Conservation (phyloP, 2,329 filamentous ascomycete species). For the Ophidiomyces ophidiicola region DNA sequence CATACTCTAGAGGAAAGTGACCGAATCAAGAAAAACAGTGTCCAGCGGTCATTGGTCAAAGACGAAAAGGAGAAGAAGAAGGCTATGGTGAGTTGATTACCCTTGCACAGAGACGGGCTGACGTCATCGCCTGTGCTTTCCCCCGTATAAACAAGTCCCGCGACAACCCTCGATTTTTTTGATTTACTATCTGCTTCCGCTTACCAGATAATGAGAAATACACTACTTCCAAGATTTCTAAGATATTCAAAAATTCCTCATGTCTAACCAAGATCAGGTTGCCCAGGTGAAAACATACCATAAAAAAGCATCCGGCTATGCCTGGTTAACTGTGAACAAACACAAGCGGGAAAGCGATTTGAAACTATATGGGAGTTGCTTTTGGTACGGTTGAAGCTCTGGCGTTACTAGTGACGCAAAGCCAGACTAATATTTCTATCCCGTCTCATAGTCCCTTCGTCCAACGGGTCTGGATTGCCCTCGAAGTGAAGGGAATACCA, state of each 20-base stretch:
- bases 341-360: slow-evolving; percentile 59
- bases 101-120: slow-evolving; percentile 2
- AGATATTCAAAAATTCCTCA: slow-evolving; percentile 22
- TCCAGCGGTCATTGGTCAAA: slow-evolving; percentile 53
- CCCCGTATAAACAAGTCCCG: background rate
- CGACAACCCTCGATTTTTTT: slow-evolving; percentile 2
- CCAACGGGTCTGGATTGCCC: slow-evolving; percentile 77
- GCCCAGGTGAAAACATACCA: slow-evolving; percentile 52
- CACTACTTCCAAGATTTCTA: slow-evolving; percentile 8
- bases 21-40: slow-evolving; percentile 68
- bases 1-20: slow-evolving; percentile 63
- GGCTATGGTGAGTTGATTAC: slow-evolving; percentile 36
- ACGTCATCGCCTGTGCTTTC: slow-evolving; percentile 3
- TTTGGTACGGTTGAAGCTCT: slow-evolving; percentile 49
- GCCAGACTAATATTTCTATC: background rate
- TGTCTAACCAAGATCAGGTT: slow-evolving; percentile 38
- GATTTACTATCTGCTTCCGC: slow-evolving; percentile 12
- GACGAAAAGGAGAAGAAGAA: slow-evolving; percentile 56
- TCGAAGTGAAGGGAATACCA: slow-evolving; percentile 63
- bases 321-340: slow-evolving; percentile 54
- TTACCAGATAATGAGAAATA: background rate
- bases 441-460: slow-evolving; percentile 55
- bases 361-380: slow-evolving; percentile 71
- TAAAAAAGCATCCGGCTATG: slow-evolving; percentile 60
- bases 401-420: background rate